Evolutionary conservation across 2,329 filamentous ascomycete species (phyloP).

Genomic region (Apiospora pterosperma): DNA sequence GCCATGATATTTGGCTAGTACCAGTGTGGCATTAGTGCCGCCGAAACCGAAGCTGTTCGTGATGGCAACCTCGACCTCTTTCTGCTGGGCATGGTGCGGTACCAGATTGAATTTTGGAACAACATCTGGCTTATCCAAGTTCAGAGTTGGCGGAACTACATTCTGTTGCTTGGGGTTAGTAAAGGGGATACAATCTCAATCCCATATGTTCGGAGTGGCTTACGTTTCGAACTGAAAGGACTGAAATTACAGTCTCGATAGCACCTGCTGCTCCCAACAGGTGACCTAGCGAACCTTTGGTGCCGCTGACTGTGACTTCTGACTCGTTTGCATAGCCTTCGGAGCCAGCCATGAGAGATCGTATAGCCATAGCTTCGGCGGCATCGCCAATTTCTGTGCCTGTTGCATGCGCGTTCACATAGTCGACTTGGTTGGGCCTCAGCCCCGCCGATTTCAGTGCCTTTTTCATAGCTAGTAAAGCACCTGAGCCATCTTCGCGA

Average conservation of each 20-base stretch:
- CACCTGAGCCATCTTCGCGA: slow-evolving; percentile 75
- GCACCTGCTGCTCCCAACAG: slow-evolving; percentile 88
- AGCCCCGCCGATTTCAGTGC: slow-evolving; percentile 72
- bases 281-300: slow-evolving; percentile 91
- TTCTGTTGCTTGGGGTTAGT: slow-evolving; percentile 47
- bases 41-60: slow-evolving; percentile 98
- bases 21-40: slow-evolving; percentile 88
- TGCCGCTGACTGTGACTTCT: slow-evolving; percentile 82
- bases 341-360: slow-evolving; percentile 69
- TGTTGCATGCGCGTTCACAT: slow-evolving; percentile 95
- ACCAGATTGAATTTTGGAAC: slow-evolving; percentile 84
- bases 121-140: slow-evolving; percentile 65
- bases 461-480: slow-evolving; percentile 78
- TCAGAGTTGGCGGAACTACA: slow-evolving; percentile 80
- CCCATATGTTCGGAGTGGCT: slow-evolving; percentile 24
- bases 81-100: slow-evolving; percentile 66
- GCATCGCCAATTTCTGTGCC: slow-evolving; percentile 81
- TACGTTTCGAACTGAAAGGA: slow-evolving; percentile 77
- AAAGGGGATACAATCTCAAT: not conserved
- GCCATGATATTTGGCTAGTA: slow-evolving; percentile 54
- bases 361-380: slow-evolving; percentile 84
- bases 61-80: slow-evolving; percentile 68
- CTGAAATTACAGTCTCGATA: slow-evolving; percentile 81
- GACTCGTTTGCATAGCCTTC: slow-evolving; percentile 59
- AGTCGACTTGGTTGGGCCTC: slow-evolving; percentile 70